phyloP scores from a whole-genome alignment of 495 filamentous ascomycete species.

The Penicillium daleae region DNA sequence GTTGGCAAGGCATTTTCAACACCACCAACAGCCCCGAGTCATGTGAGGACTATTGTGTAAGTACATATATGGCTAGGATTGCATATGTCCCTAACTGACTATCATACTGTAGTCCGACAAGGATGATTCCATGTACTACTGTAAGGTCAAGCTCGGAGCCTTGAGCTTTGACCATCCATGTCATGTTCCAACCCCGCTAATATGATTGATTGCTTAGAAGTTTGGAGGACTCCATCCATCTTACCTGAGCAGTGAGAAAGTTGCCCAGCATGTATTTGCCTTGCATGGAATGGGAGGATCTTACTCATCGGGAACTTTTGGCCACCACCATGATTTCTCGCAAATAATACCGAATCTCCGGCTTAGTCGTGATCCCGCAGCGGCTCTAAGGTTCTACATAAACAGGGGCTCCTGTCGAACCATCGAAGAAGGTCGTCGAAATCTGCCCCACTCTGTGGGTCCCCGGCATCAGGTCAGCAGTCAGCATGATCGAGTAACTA shows the following conservation, averaged over 20 bases:
- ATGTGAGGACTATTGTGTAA: no score
- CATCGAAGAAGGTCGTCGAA: slow-evolving; percentile 3
- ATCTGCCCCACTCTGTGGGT: slow-evolving; percentile 9
- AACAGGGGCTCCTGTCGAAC: neutral
- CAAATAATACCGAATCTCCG: neutral
- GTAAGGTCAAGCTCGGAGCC: neutral
- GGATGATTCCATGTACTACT: neutral
- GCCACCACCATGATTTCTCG: neutral
- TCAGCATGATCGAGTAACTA: neutral
- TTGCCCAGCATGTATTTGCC: neutral
- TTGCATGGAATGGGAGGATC: neutral
- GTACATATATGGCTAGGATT: no score
- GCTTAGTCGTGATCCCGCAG: neutral
- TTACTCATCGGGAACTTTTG: neutral
- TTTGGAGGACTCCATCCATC: neutral
- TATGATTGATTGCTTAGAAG: no score
- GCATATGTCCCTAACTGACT: neutral
- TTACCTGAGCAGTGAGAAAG: neutral
- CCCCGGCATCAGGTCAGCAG: neutral
- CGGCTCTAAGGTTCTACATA: neutral
- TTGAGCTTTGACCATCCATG: neutral
- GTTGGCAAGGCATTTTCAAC: no score
- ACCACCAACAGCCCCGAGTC: no score
- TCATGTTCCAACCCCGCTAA: neutral
- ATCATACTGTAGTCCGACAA: neutral